Percentiles rank a stretch among this genome's conserved stretches.
Conservation (phyloP, 2,329 filamentous ascomycete genomes). For the Geosmithia morbida region DNA sequence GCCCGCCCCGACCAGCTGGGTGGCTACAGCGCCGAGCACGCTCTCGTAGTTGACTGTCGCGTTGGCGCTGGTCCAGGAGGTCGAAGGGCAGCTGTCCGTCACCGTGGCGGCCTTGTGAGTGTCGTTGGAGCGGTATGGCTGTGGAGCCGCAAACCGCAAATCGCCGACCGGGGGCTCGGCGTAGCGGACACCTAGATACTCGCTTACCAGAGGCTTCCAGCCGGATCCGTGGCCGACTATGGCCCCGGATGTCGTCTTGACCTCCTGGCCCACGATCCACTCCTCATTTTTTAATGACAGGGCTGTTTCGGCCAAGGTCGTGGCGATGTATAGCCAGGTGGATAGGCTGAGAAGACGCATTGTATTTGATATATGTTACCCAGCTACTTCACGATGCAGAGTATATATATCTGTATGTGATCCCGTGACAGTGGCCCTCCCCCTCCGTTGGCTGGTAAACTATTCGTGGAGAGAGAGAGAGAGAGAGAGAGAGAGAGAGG, state of each 20-base stretch:
- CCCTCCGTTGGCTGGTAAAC: no score
- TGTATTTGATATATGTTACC: background rate
- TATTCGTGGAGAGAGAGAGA: no score
- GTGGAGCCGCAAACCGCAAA: conserved; percentile 26
- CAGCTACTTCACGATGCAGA: no score
- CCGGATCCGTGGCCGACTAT: conserved; percentile 11
- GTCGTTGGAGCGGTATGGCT: conserved; percentile 6
- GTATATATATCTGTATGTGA: no score
- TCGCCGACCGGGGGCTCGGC: conserved; percentile 38
- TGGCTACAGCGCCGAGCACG: background rate
- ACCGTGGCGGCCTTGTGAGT: conserved; percentile 9
- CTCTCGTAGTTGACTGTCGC: background rate
- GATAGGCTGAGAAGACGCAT: background rate
- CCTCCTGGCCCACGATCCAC: background rate
- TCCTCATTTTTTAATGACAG: background rate
- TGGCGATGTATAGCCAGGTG: background rate
- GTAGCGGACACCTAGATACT: conserved; percentile 30
- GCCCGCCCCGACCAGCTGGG: conserved; percentile 8
- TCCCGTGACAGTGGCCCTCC: no score
- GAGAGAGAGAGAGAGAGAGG: no score
- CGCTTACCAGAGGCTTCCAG: conserved; percentile 51
- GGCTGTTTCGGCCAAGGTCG: background rate
- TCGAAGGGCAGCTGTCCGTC: conserved; percentile 11
- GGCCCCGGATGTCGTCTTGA: background rate
- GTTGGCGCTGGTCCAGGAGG: conserved; percentile 6